Evolutionary conservation across 805 yeast species (phyloP).

Genomic region (Torulaspora maleeae): DNA sequence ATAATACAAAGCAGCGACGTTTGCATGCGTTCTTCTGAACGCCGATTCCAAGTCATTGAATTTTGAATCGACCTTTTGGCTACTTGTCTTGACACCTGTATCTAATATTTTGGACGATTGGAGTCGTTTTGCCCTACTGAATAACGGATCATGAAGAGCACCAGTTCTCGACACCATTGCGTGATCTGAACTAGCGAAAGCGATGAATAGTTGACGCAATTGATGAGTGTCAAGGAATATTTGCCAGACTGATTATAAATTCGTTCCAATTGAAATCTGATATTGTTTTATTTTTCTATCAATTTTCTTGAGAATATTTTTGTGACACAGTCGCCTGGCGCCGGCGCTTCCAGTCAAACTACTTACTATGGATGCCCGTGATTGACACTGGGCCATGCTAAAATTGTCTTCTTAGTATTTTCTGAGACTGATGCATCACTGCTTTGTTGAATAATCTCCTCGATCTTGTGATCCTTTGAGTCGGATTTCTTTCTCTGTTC

Average conservation of each 20-base stretch:
- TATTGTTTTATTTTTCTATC: conserved; percentile 1
- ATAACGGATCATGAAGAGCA: conserved; percentile 1
- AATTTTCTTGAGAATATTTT: conserved; percentile 7
- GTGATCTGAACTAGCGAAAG: neutral
- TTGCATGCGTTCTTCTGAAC: conserved; percentile 6
- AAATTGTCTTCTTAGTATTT: conserved; percentile 30
- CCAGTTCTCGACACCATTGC: neutral
- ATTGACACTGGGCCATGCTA: conserved; percentile 65
- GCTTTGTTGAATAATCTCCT: conserved; percentile 12
- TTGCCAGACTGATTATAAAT: neutral
- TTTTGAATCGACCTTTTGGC: conserved; percentile 12
- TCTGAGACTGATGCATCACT: conserved; percentile 4
- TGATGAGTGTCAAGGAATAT: neutral
- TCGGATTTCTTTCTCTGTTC: conserved; percentile 6
- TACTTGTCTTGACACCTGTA: conserved; percentile 1
- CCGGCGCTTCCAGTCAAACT: neutral
- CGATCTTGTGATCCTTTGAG: conserved; percentile 11
- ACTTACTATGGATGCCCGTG: conserved; percentile 53
- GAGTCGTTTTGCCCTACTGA: neutral
- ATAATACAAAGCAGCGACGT: conserved; percentile 10
- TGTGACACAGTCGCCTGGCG: conserved; percentile 10
- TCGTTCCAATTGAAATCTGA: neutral
- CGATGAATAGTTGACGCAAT: neutral
- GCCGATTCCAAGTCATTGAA: conserved; percentile 10
- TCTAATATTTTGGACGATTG: neutral